Conservation (phyloP, 176 grass and related monocot genomes). For the Luzula sylvatica region DNA sequence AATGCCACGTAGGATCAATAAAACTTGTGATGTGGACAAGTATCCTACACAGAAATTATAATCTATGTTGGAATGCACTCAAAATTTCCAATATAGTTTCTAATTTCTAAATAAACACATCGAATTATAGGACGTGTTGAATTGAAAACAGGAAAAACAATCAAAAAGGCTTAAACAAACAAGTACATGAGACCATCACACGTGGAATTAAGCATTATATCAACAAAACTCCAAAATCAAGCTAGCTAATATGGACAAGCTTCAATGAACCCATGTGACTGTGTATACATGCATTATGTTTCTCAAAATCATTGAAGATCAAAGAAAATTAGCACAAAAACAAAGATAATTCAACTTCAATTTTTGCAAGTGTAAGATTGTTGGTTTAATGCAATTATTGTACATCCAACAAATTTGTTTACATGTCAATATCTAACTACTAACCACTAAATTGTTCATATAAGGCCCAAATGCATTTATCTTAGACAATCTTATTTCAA, state of each 20-base stretch:
- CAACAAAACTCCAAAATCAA: slow-evolving; percentile 1
- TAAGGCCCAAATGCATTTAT: background rate
- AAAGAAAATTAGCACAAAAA: background rate
- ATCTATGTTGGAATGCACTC: no score
- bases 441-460: slow-evolving; percentile 3
- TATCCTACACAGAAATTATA: no score
- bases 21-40: no score
- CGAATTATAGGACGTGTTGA: no score
- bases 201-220: slow-evolving; percentile 9
- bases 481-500: no score
- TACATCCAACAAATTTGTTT: background rate
- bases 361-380: no score
- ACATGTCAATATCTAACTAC: background rate
- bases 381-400: no score
- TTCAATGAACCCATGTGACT: slow-evolving; percentile 10
- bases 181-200: slow-evolving; percentile 7
- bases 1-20: no score
- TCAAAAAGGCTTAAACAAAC: background rate
- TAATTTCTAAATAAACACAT: no score
- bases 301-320: background rate
- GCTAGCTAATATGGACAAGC: slow-evolving; percentile 16
- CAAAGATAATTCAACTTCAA: no score
- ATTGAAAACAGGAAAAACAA: background rate
- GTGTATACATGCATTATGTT: background rate
- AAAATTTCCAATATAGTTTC: no score